Evolutionary conservation across 495 filamentous ascomycete species (phyloP), one percentile per base, ranked within the genome.

Genomic region (Oleoguttula mirabilis): DNA sequence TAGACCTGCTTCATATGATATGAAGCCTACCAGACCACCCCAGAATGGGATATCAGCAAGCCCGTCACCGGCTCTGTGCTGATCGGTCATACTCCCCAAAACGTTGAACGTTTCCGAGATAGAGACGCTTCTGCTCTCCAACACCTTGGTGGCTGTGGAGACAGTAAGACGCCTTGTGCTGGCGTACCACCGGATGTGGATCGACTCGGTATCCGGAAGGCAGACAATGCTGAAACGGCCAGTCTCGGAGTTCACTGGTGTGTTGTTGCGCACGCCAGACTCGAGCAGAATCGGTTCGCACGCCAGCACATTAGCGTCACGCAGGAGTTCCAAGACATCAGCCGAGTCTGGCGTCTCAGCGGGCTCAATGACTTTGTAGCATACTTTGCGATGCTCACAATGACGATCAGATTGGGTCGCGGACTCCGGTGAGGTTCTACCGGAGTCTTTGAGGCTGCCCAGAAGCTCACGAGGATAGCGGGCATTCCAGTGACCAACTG

Each of bases 11-110:
- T 98, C 88, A 48, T 95, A 95, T 1, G 83, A 84, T 33, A 87
- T 80, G 54, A 81, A 94, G 0, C 90, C 90, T 60, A 95, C 73
- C 36, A 95, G 77, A 0, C 88, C 88, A 32, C 88, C 88, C 65
- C 85, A 79, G 54, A 98, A 98, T 2, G 68, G 88, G 30, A 63
- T 60, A 24, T 59, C 56, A 0, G 49, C 47, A 30, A 61, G 55
- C 2, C 65, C 71, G 17, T 64, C 57, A 3, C 46, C 59, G 16
- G 71, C 65, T 39, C 58, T 67, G 32, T 64, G 66, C 41, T 63
- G 57, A 30, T 73, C 62, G 64, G 80, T 76, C 44, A 81, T 73
- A 3, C 56, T 58, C 10, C 76, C 68, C 3, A 82, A 50, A n/a
- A 15, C 19, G n/a, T 4, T 19, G n/a, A 43, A 39, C 1, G 32